phyloP scores from a whole-genome alignment of 495 filamentous ascomycete genomes.

The Daldinia grandis region DNA sequence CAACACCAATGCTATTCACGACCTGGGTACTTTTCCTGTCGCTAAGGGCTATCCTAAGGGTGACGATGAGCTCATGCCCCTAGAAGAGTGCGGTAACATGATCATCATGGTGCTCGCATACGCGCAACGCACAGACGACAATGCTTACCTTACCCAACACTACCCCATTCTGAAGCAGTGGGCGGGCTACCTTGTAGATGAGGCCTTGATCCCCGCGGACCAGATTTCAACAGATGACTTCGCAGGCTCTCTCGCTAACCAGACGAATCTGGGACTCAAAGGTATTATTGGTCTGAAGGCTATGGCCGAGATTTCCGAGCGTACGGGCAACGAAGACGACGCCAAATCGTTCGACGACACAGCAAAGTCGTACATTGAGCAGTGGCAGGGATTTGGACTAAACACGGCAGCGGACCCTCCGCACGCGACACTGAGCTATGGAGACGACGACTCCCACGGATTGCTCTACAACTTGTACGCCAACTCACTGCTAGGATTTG shows the following conservation, averaged over 20 bases:
- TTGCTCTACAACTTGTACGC: constrained; percentile 90
- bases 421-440: constrained; percentile 76
- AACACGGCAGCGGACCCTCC: constrained; percentile 68
- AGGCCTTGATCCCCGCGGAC: constrained; percentile 79
- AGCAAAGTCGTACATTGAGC: constrained; percentile 74
- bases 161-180: constrained; percentile 85
- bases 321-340: constrained; percentile 69
- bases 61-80: constrained; percentile 88
- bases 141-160: constrained; percentile 57
- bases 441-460: constrained; percentile 56
- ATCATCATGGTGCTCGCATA: constrained; percentile 85
- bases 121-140: constrained; percentile 56
- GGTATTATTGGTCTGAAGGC: constrained; percentile 95
- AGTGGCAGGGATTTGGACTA: constrained; percentile 80
- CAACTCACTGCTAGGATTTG: constrained; percentile 77
- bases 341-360: constrained; percentile 69
- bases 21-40: constrained; percentile 91
- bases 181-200: constrained; percentile 85
- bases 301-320: constrained; percentile 78
- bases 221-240: constrained; percentile 96
- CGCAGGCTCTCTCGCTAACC: constrained; percentile 85
- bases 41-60: constrained; percentile 89
- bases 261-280: constrained; percentile 93
- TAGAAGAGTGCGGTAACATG: constrained; percentile 97
- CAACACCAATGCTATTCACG: constrained; percentile 86